Base-by-base conservation (phyloP, 495 filamentous ascomycete species). In the Penicilliopsis zonata region DNA sequence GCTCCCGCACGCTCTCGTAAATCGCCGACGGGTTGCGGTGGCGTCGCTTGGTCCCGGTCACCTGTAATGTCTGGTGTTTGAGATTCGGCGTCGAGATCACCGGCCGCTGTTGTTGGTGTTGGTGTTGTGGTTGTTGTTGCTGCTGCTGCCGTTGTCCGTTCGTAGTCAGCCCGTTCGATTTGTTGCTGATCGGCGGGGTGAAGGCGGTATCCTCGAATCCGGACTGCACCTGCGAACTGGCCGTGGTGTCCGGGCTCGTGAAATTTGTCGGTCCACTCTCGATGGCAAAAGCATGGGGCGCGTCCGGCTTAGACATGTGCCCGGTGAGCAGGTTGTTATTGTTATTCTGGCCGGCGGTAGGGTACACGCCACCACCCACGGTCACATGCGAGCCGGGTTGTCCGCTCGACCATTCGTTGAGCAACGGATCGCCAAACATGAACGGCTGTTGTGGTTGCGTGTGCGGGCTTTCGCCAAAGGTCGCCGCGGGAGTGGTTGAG, bases 1-100 rank as follows among this genome's bases (percentile, higher is more conserved):
- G 86, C 43, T 86, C 73, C 31, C 78, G 83, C 42, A 98, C 85
- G 25, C 73, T 80, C 34, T 82, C 74, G 58, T 98, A 98, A 40
- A 95, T 86, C 15, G 72, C 67, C 0, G 80, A 86, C 4, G 87
- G 79, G 41, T 94, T 85, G 21, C 74, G 74, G 25, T 65, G 67
- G 10, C 71, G 75, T 40, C 74, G 50, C 33, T 57, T 52, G 5
- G 61, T 33, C 19, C 52, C 35, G n/a, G n/a, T n/a, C 31, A 67
- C 53, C 38, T 76, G 50, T 38, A 76, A 44, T 31, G 57, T 63
- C 42, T 72, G 72, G 12, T 61, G 58, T 36, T 43, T 61, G 36
- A 59, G 43, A 36, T 47, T 69, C 35, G 36, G 70, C 17, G 47
- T 59, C 13, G 63, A 53, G 28, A 63, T 55, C 26, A 55, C 38